These are phyloP conservation scores for Helminthosporium solani DNA, from an alignment of 2,329 filamentous ascomycete species.

Conservation along the genomic window DNA sequence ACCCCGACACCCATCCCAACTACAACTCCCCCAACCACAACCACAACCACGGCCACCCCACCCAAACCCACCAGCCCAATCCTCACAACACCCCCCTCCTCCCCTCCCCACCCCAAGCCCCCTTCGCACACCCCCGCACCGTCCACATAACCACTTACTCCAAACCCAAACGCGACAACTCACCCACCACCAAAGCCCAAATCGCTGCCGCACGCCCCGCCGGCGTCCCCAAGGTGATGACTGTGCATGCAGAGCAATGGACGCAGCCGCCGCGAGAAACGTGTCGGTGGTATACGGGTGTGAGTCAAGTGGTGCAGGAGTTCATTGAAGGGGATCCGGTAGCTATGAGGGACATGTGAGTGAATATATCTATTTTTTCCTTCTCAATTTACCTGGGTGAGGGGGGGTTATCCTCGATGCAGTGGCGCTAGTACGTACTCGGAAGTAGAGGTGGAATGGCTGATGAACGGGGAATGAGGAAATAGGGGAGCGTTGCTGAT, in stretches of 20 bases:
- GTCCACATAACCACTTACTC: constrained; percentile 1
- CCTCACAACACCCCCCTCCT: neutral
- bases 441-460: too few relatives aligned
- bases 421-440: too few relatives aligned
- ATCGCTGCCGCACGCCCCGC: neutral
- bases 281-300: neutral
- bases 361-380: neutral
- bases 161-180: neutral
- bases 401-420: too few relatives aligned
- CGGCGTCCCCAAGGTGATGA: neutral
- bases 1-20: neutral
- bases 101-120: neutral
- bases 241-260: neutral
- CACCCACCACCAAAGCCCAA: neutral
- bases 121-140: neutral
- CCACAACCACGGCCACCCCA: too few relatives aligned
- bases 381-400: too few relatives aligned
- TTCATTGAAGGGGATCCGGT: constrained; percentile 7
- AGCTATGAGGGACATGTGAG: constrained; percentile 7
- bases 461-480: too few relatives aligned
- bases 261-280: neutral
- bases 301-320: constrained; percentile 11
- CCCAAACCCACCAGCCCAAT: neutral
- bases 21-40: too few relatives aligned
- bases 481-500: neutral